phyloP scores from a whole-genome alignment of 176 grass and related monocot species.

The sorghum (Sorghum bicolor) region DNA sequence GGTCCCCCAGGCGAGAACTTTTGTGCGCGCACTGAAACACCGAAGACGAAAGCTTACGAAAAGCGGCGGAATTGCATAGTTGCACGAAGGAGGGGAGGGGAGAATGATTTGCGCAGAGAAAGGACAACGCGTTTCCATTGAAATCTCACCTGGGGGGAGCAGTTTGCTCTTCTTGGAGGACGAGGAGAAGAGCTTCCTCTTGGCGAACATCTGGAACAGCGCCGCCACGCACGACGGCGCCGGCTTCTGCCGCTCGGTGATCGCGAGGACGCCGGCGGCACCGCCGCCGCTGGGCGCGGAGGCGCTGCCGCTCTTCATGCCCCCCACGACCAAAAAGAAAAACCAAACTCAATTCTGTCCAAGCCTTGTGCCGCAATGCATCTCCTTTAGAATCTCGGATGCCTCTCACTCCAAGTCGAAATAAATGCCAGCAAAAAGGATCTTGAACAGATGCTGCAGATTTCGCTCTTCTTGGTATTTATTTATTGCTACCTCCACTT shows the following conservation, averaged over 20 bases:
- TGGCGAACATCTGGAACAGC: constrained; percentile 60
- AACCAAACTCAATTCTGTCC: neutral
- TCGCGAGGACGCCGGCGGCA: constrained; percentile 28
- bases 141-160: constrained; percentile 46
- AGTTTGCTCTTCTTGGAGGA: constrained; percentile 53
- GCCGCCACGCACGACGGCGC: constrained; percentile 53
- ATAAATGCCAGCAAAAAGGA: constrained; percentile 12
- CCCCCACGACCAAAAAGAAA: neutral
- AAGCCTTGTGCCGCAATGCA: neutral
- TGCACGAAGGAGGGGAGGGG: neutral
- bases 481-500: constrained; percentile 23
- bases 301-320: constrained; percentile 24
- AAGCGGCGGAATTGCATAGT: neutral
- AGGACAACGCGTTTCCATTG: constrained; percentile 9
- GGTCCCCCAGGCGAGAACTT: constrained; percentile 25
- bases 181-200: constrained; percentile 50
- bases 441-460: neutral
- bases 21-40: constrained; percentile 34
- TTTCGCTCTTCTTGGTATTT: neutral
- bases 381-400: constrained; percentile 25
- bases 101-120: neutral
- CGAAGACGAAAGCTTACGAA: neutral
- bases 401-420: neutral
- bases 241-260: constrained; percentile 49
- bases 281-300: neutral